Conservation (phyloP, 768 basidiomycete genomes). For the Kwoniella heveanensis region DNA sequence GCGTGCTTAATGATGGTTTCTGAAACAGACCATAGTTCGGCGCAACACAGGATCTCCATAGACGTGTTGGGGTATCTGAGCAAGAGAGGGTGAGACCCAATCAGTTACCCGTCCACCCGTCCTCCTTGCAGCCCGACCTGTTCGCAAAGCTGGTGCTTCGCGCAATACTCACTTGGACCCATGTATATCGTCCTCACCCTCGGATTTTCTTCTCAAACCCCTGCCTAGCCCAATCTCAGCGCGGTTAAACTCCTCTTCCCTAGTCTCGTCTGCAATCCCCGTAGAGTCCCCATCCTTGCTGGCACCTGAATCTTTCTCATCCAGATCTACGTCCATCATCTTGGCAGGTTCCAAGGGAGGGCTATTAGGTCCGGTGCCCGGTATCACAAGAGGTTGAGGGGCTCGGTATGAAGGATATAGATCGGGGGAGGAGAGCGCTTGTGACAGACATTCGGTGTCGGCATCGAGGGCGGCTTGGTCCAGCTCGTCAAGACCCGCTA, state of each 20-base stretch:
- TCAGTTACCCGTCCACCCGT: neutral
- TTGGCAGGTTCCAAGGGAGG: slow-evolving; percentile 39
- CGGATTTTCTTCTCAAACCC: slow-evolving; percentile 22
- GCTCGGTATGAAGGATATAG: slow-evolving; percentile 33
- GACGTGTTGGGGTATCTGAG: slow-evolving; percentile 85
- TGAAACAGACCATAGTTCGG: slow-evolving; percentile 92
- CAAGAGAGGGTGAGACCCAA: neutral
- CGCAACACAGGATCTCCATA: slow-evolving; percentile 93
- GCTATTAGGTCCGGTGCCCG: slow-evolving; percentile 31
- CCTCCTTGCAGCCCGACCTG: neutral
- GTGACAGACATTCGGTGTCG: slow-evolving; percentile 25
- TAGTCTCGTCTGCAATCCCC: slow-evolving; percentile 8
- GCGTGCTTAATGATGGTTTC: slow-evolving; percentile 78
- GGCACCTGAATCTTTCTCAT: slow-evolving; percentile 9
- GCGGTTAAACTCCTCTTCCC: slow-evolving; percentile 5
- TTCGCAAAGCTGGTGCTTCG: too few relatives aligned
- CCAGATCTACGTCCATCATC: slow-evolving; percentile 6
- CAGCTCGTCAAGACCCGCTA: slow-evolving; percentile 52
- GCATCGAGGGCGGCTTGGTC: slow-evolving; percentile 43
- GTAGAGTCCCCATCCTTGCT: slow-evolving; percentile 7
- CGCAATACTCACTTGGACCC: slow-evolving; percentile 39
- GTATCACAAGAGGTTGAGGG: slow-evolving; percentile 15
- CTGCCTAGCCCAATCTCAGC: slow-evolving; percentile 28
- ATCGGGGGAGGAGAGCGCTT: slow-evolving; percentile 22
- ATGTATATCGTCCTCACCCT: slow-evolving; percentile 31